Evolutionary conservation across 2,329 filamentous ascomycete genomes (phyloP), one percentile per base, ranked within the genome.

Genomic region (Fusarium torreyae): DNA sequence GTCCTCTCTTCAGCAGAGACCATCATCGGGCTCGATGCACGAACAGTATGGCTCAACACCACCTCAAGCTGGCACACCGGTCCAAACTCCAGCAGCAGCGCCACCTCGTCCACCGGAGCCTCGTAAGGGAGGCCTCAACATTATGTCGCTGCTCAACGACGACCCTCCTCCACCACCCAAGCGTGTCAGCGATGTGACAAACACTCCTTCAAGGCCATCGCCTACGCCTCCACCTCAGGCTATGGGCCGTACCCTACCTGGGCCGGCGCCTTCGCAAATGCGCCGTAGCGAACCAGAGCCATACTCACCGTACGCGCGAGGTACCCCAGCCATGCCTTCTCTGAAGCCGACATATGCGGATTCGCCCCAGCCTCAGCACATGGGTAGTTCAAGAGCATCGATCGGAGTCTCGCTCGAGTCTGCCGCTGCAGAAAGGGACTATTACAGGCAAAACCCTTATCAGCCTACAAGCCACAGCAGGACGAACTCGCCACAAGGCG

Each of bases 61-160:
- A 18, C 71, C 78, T 45, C 73, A 75, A 38, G 66, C 78, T 39
- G 54, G 69, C 28, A 72, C 77, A 14, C 75, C 78, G n/a, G 68
- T 75, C 28, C 73, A 76, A 17, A 69, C 78, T n/a, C 68, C 81
- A 5, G 79, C 77, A 18, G 64, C 80, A 5, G 80, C 80, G 28
- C 75, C 82, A 11, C 73, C 82, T 22, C 77, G 82, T 28, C 77
- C 82, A 39, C 75, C 85, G 4, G 85, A 87, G 68, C 79, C 79
- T 46, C 83, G 85, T n/a, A 90, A 90, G 79, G 89, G 85, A 28
- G 89, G 85, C 9, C 89, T 88, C 15, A 90, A 81, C 66, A 84
- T 91, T 64, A 89, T 90, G 84, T 87, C 87, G 1, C 77, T 91
- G 63, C 81, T 91, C 5, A 89, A 89, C 69, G 87, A 90, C 65